Percentiles rank a stretch among this genome's conserved stretches.
Conservation (phyloP, 2,329 filamentous ascomycete genomes). For the Pseudogymnoascus sp. region DNA sequence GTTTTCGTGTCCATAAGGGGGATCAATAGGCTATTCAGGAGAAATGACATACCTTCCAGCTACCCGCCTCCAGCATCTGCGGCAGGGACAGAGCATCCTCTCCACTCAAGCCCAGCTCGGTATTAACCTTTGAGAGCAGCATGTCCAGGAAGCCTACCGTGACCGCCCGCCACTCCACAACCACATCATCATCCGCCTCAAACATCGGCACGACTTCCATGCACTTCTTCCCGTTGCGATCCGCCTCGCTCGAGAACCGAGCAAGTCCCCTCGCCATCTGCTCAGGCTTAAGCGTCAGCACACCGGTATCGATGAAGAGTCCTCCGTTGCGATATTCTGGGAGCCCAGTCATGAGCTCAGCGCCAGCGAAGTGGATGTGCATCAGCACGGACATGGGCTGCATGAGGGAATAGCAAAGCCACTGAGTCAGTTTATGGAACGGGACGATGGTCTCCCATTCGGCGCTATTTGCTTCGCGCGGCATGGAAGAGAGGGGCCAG, state of each 20-base stretch:
- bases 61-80: conserved; percentile 90
- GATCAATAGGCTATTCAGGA: not conserved
- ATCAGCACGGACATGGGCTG: conserved; percentile 79
- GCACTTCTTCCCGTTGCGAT: conserved; percentile 62
- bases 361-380: conserved; percentile 71
- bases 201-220: conserved; percentile 70
- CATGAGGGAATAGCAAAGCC: conserved; percentile 92
- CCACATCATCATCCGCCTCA: conserved; percentile 64
- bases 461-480: conserved; percentile 33
- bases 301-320: conserved; percentile 74
- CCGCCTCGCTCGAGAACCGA: conserved; percentile 62
- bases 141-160: conserved; percentile 70
- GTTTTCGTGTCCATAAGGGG: conserved; percentile 12
- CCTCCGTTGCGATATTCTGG: conserved; percentile 92
- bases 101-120: conserved; percentile 58
- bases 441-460: conserved; percentile 77
- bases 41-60: conserved; percentile 82
- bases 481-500: conserved; percentile 84
- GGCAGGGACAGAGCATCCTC: conserved; percentile 66
- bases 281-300: conserved; percentile 65
- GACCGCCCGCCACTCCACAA: conserved; percentile 71
- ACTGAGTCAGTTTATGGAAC: conserved; percentile 92
- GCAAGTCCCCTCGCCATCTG: conserved; percentile 65
- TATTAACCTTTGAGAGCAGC: conserved; percentile 61
- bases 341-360: conserved; percentile 75